These are phyloP conservation scores for Paraglomus brasilianum DNA, from an alignment of 192 early-diverging fungal genomes.

Conservation along the genomic window DNA sequence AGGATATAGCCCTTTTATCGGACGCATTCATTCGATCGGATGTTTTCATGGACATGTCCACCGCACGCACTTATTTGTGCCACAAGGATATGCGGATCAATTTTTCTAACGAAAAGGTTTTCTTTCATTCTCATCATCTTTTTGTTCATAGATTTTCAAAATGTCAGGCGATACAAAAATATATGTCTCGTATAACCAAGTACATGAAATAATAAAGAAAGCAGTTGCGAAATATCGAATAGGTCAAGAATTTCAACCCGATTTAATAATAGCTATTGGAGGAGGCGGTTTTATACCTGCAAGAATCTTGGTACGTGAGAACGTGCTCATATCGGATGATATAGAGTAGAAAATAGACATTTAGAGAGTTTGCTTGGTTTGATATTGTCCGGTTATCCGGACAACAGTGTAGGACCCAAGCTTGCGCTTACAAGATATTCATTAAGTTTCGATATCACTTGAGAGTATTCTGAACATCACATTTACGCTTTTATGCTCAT, in stretches of 20 bases:
- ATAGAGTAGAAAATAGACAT: neutral
- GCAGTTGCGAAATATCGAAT: constrained; percentile 57
- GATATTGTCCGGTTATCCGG: no score
- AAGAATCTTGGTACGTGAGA: constrained; percentile 49
- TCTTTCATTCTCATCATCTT: no score
- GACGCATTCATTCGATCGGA: no score
- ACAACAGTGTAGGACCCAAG: neutral
- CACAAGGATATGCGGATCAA: no score
- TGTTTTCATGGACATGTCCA: no score
- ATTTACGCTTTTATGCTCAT: neutral
- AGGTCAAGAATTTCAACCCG: constrained; percentile 62
- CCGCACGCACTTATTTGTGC: no score
- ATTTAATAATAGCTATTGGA: constrained; percentile 67
- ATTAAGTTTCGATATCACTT: neutral
- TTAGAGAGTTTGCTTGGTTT: neutral
- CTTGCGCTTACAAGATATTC: neutral
- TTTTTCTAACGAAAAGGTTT: no score
- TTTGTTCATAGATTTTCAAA: neutral
- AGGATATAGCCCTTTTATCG: no score
- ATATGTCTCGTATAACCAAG: constrained; percentile 56
- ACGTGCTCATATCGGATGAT: neutral
- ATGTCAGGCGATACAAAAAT: constrained; percentile 44
- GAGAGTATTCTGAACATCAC: neutral
- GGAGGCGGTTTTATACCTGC: constrained; percentile 80
- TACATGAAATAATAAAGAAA: constrained; percentile 47